Percentiles rank a stretch among this genome's conserved stretches.
Conservation (phyloP, 2,329 filamentous ascomycete species). For the Coniosporium tulheliwenetii region DNA sequence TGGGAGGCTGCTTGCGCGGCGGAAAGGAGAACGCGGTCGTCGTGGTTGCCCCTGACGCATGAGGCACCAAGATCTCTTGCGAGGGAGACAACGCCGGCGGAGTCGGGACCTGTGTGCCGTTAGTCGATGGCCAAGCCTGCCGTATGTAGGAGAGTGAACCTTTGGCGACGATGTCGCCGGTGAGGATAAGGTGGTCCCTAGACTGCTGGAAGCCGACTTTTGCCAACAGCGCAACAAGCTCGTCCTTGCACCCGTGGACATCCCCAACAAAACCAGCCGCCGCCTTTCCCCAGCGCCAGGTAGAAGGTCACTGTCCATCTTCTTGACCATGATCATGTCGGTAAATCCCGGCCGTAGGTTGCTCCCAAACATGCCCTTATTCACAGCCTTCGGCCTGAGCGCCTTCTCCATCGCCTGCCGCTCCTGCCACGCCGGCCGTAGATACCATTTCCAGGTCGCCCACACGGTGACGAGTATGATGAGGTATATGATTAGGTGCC, state of each 20-base stretch:
- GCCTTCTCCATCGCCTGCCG: constrained; percentile 14
- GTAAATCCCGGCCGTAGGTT: constrained; percentile 33
- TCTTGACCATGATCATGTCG: constrained; percentile 33
- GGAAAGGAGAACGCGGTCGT: constrained; percentile 61
- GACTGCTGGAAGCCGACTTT: constrained; percentile 47
- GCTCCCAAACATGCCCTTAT: constrained; percentile 22
- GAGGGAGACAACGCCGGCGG: constrained; percentile 57
- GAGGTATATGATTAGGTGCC: constrained; percentile 17
- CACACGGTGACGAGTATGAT: constrained; percentile 13
- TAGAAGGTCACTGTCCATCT: constrained; percentile 30
- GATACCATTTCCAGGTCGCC: constrained; percentile 18
- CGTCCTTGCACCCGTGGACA: constrained; percentile 71
- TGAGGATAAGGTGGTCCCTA: constrained; percentile 59
- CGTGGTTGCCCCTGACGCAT: constrained; percentile 82
- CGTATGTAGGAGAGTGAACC: constrained; percentile 15
- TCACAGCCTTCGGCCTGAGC: constrained; percentile 1
- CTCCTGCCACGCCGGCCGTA: constrained; percentile 20
- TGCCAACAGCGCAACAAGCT: constrained; percentile 46
- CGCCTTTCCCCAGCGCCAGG: constrained; percentile 21
- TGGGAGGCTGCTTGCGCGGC: constrained; percentile 33
- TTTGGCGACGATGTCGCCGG: constrained; percentile 72
- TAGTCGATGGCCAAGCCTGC: too few species aligned
- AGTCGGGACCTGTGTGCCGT: constrained; percentile 45
- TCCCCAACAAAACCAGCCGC: constrained; percentile 75
- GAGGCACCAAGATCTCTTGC: constrained; percentile 60